Percentiles rank a stretch among this genome's conserved stretches.
Conservation (phyloP, 208 protist species). For the Baffinella frigidus region DNA sequence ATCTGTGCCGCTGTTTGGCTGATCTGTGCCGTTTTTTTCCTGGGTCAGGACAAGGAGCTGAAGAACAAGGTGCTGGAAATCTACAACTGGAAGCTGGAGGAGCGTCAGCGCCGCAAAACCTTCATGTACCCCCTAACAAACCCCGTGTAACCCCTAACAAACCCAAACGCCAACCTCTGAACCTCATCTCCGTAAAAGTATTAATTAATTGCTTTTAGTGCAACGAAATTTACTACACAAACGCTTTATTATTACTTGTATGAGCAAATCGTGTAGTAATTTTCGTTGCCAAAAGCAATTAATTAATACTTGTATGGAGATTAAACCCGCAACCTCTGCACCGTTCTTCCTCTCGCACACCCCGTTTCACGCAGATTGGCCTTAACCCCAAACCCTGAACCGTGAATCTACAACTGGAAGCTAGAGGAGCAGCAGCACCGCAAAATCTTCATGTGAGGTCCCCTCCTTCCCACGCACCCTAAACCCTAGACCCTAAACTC, state of each 20-base stretch:
- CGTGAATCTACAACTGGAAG: slow-evolving; percentile 67
- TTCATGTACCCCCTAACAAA: neutral
- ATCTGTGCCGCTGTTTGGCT: neutral
- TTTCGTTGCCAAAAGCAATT: no score
- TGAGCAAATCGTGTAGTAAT: no score
- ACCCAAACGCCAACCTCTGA: neutral
- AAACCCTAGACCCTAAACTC: neutral
- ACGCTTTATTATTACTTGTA: no score
- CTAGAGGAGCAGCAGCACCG: neutral
- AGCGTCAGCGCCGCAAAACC: neutral
- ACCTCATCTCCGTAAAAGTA: no score
- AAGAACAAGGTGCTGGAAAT: slow-evolving; percentile 57
- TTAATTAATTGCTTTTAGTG: no score
- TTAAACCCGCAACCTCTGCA: no score
- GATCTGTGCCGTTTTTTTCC: neutral
- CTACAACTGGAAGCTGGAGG: slow-evolving; percentile 67
- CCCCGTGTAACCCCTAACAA: neutral
- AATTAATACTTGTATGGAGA: no score
- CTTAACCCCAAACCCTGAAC: no score
- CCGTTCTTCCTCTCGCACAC: no score
- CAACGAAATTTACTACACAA: no score
- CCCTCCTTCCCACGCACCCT: neutral
- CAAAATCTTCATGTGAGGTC: neutral
- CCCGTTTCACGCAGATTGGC: no score
- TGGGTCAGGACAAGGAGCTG: neutral